These are phyloP conservation scores for Diaporthe citrichinensis DNA, from an alignment of 2,329 filamentous ascomycete species.

Conservation along the genomic window DNA sequence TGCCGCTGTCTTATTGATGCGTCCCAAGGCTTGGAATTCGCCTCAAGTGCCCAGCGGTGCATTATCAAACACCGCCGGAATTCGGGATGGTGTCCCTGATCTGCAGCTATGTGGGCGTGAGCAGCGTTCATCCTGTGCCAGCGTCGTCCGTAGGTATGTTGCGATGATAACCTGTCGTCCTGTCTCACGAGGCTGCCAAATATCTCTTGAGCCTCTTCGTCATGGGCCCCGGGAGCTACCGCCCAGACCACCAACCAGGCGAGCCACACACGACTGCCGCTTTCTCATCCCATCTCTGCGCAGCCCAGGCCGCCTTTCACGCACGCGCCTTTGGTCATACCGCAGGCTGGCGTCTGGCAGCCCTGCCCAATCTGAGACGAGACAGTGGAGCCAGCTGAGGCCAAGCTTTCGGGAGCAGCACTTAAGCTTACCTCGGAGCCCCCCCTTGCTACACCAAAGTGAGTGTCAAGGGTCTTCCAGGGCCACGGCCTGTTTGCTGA, in stretches of 20 bases:
- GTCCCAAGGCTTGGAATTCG: constrained; percentile 9
- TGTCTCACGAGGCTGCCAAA: constrained; percentile 15
- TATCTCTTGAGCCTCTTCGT: not conserved
- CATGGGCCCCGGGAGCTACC: not conserved
- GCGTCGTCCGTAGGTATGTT: not conserved
- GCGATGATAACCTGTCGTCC: constrained; percentile 20
- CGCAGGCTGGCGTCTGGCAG: constrained; percentile 14
- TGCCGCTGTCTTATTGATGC: constrained; percentile 35
- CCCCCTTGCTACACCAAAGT: constrained; percentile 9
- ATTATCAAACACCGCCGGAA: constrained; percentile 28
- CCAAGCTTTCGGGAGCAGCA: constrained; percentile 34
- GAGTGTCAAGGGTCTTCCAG: not conserved
- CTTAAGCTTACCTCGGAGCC: constrained; percentile 37
- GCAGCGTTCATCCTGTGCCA: constrained; percentile 30
- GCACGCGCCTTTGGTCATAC: not conserved
- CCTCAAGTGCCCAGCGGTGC: constrained; percentile 12
- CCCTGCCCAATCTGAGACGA: constrained; percentile 34
- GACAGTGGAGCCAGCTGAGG: constrained; percentile 25
- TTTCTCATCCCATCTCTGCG: constrained; percentile 20
- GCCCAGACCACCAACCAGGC: not conserved
- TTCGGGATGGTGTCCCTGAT: constrained; percentile 35
- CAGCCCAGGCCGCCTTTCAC: not conserved
- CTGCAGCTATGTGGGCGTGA: constrained; percentile 13
- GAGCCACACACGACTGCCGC: constrained; percentile 26
- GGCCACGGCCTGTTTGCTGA: constrained; percentile 9